Evolutionary conservation across 2,329 filamentous ascomycete genomes (phyloP).

Genomic region (Keithomyces neogunnii): DNA sequence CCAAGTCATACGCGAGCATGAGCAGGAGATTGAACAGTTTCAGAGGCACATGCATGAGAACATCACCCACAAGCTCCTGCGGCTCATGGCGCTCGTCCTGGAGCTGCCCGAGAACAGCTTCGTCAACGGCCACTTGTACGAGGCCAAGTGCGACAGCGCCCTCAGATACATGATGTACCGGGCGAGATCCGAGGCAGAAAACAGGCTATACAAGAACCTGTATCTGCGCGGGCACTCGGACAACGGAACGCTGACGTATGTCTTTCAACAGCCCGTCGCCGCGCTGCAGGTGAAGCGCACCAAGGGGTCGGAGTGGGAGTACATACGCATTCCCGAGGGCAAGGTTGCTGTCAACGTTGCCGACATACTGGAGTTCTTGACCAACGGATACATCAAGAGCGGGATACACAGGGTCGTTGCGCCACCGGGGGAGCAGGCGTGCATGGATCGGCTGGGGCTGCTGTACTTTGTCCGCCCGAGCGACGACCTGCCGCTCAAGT

Average conservation of each 20-base stretch:
- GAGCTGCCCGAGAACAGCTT: conserved; percentile 49
- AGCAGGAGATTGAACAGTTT: conserved; percentile 24
- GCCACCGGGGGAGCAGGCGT: conserved; percentile 1
- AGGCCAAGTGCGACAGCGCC: conserved; percentile 44
- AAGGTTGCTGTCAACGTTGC: conserved; percentile 6
- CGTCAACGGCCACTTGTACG: conserved; percentile 43
- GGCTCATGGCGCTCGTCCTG: conserved; percentile 38
- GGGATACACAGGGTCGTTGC: conserved; percentile 5
- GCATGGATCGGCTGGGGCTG: conserved; percentile 2
- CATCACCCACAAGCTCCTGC: conserved; percentile 24
- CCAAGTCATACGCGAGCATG: conserved; percentile 21
- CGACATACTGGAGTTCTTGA: conserved; percentile 3
- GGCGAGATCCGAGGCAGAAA: conserved; percentile 34
- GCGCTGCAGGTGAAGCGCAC: conserved; percentile 38
- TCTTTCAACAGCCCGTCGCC: conserved; percentile 49
- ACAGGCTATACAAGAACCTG: conserved; percentile 24
- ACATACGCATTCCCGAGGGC: conserved; percentile 3
- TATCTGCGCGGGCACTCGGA: conserved; percentile 42
- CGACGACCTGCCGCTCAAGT: conserved; percentile 4
- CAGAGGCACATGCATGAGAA: conserved; percentile 25
- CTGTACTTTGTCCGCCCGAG: conserved; percentile 6
- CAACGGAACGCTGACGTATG: conserved; percentile 44
- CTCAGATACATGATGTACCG: conserved; percentile 54
- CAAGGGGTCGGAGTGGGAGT: conserved; percentile 1
- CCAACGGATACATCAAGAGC: conserved; percentile 3